Evolutionary conservation across 108 stramenopile genomes (phyloP), one percentile per base, ranked within the genome.

Genomic region (Nannochloropsis salina): DNA sequence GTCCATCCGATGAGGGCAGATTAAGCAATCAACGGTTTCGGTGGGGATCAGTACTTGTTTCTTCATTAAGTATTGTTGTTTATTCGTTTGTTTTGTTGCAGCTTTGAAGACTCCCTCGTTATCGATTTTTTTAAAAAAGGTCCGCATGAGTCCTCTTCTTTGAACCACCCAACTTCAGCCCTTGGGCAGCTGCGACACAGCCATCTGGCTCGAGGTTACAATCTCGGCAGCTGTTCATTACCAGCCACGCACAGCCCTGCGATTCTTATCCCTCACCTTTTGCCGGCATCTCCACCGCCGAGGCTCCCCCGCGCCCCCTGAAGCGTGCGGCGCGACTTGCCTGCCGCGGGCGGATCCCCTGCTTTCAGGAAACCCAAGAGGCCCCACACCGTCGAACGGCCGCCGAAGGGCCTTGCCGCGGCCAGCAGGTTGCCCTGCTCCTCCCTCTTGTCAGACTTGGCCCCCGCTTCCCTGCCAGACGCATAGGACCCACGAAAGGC

Each of bases 281-380:
- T 74, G 15, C 6, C 61, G 8, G 20, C 8, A 15, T n/a, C 61
- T 74, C 61, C 61, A n/a, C 61, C 47, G 10, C 15, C 47, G 12
- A 10, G 12, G 10, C 15, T 15, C 15, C 0, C 61, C 61, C 61
- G 20, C n/a, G 20, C 61, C 4, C 61, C 8, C 15, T n/a, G 2
- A 74, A 4, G 20, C 15, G 5, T 74, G 15, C n/a, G 15, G 20
- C 61, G 15, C 15, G 8, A 3, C 15, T 74, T 74, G 6, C 61
- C 2, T 1, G 61, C 15, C 15, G 61, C 20, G 20, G 61, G n/a
- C 20, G 20, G 15, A n/a, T n/a, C 61, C 61, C 61, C 61, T 3
- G 61, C 20, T n/a, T 74, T 74, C 61, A 74, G n/a, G 20, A 74
- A n/a, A 74, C 61, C 61, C 61, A 74, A 74, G 20, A 74, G n/a